Conservation (phyloP, 2,329 filamentous ascomycete species). For the Fusarium veterinarium region DNA sequence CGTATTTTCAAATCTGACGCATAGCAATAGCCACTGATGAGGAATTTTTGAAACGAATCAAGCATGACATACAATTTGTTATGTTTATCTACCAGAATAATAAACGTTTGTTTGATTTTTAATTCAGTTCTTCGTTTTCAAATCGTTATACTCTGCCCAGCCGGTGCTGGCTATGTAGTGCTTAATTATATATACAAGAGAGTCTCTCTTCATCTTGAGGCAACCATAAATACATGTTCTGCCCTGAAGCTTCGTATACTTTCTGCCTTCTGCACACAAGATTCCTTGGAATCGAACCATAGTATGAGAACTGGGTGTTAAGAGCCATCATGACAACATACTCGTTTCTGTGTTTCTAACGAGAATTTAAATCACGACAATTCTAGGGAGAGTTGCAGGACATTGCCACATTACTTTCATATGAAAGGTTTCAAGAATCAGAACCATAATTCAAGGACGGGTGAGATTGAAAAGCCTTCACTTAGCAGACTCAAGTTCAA, state of each 20-base stretch:
- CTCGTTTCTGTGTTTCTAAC: not conserved
- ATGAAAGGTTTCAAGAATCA: not conserved
- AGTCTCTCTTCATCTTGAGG: not conserved
- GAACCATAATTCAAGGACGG: not conserved
- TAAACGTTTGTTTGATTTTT: not conserved
- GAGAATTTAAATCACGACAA: no score
- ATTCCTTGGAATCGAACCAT: not conserved
- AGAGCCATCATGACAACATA: not conserved
- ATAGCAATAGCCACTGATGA: not conserved
- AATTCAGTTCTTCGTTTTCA: not conserved
- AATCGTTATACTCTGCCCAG: not conserved
- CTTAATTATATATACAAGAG: not conserved
- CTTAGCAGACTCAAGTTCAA: not conserved
- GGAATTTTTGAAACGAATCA: not conserved
- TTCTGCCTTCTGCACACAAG: not conserved
- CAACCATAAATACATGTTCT: not conserved
- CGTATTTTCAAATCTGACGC: not conserved
- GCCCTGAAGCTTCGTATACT: not conserved
- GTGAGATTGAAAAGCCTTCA: not conserved
- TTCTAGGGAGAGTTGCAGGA: not conserved
- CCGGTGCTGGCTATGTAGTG: no score
- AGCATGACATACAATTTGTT: not conserved
- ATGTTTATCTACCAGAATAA: no score
- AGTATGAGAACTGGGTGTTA: not conserved
- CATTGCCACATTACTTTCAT: no score